Evolutionary conservation across 352 stramenopile species (phyloP), one percentile per base, ranked within the genome.

Genomic region (Pythium oligandrum): DNA sequence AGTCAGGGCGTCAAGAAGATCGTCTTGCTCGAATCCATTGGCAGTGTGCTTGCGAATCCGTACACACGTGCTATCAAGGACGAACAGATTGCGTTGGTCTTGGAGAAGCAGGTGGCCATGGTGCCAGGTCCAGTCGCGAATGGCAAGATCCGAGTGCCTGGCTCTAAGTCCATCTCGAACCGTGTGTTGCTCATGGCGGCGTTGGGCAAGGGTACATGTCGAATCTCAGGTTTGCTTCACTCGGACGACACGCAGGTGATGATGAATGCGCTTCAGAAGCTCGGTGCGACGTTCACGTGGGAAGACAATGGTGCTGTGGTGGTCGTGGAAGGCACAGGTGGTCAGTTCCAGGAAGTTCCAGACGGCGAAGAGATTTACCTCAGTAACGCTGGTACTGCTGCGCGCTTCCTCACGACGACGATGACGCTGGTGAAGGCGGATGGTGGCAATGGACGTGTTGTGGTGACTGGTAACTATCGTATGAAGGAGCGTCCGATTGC

Each of bases 101-200:
- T 93, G 6, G 83, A 93, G 57, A 87, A 86, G 46, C 78, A 88
- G 51, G 70, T 88, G 34, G 59, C 68, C 17, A 75, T 91, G 70
- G 63, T 86, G 53, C 73, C 75, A 11, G 74, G 76, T 1, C 33
- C 55, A 3, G 55, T 57, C 11, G 75, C 80, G 9, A 58, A 73
- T n/a, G 83, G 83, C 32, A 57, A 51, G n/a, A 83, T 93, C 51
- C 73, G 78, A 26, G 82, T 99, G 38, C 96, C 97, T 4, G 95
- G 96, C 48, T 98, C 92, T 51, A 99, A 99, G 72, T 98, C 92
- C n/a, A 89, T 99, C 44, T 98, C 91, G 47, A 99, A 99, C 73
- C 90, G 96, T 17, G 97, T 97, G 54, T 70, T 99, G 40, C 77
- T 99, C 30, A 83, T 99, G 57, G 93, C 96, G 0, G 95, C 95